Base-by-base conservation (phyloP, 208 protist genomes). In the Crithidia mellificae region DNA sequence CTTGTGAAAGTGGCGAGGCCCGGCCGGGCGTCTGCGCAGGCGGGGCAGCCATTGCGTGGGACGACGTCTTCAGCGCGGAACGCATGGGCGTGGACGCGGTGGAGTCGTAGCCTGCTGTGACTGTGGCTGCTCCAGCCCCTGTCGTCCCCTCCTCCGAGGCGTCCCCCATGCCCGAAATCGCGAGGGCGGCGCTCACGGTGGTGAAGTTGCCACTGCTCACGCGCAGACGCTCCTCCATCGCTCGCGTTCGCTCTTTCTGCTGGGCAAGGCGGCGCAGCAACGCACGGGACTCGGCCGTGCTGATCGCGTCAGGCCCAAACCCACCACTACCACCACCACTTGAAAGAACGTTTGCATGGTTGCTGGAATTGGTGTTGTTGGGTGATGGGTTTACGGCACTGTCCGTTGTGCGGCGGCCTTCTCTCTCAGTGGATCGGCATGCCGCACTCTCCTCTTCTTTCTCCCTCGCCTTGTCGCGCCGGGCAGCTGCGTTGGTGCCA, bases 231-330 rank as follows among this genome's bases (percentile, higher is more conserved):
- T 75, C 62, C 49, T 75, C 70, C 53, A 75, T 75, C 34, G 63
- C 63, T 0, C 70, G 70, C 2, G 62, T 68, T 5, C 70, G 70
- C 34, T 47, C 25, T 29, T 75, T 75, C 12, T 53, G 62, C 55
- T 75, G 44, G 1, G 70, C 70, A 30, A 75, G 70, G 22, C 70
- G 70, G 29, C 70, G 70, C 53, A 68, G 56, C 44, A 75, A 55
- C 17, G 62, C 70, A 44, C 70, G 70, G 7, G 70, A 64, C 32
- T 68, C 54, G 1, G 49, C 5, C 1, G 58, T 44, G 55, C 20
- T 34, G 9, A 49, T 20, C 7, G 19, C 19, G 15, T 49, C 41
- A 2, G 41, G n/a, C n/a, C n/a, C n/a, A n/a, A n/a, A n/a, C n/a
- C n/a, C 27, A 7, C 38, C 27, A 7, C 44, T 14, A 17, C 2